A percentile compares a stretch with the other conserved stretches of the same genome.
Evolutionary conservation across 202 grass and related monocot species (phyloP).

Genomic region (Elaeis oleifera): DNA sequence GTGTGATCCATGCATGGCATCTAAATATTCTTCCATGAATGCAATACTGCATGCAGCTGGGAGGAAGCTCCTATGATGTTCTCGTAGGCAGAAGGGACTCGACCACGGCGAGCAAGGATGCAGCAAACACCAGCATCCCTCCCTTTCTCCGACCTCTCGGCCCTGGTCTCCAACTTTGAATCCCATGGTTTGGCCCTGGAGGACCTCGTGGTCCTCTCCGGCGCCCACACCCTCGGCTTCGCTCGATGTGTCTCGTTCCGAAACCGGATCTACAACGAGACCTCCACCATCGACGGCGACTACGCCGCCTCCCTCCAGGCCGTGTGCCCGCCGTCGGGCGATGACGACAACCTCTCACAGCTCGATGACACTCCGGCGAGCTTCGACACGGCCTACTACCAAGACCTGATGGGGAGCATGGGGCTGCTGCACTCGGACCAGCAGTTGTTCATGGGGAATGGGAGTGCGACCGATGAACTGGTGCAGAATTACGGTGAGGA

Average conservation of each 20-base stretch:
- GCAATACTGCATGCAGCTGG: slow-evolving; percentile 33
- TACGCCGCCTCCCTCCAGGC: slow-evolving; percentile 48
- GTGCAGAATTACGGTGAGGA: neutral
- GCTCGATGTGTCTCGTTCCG: slow-evolving; percentile 64
- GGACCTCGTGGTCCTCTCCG: slow-evolving; percentile 73
- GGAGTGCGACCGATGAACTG: neutral
- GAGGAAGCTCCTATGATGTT: slow-evolving; percentile 51
- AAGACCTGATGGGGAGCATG: slow-evolving; percentile 36
- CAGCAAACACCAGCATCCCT: slow-evolving; percentile 51
- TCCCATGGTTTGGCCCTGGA: slow-evolving; percentile 42
- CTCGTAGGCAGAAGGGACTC: slow-evolving; percentile 55
- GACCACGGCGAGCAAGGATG: slow-evolving; percentile 41
- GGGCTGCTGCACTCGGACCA: slow-evolving; percentile 75
- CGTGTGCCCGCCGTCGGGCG: slow-evolving; percentile 42
- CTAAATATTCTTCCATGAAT: too few species aligned
- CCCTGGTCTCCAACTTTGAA: slow-evolving; percentile 47
- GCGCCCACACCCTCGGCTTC: slow-evolving; percentile 74
- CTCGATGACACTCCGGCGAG: slow-evolving; percentile 55
- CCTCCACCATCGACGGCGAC: slow-evolving; percentile 34
- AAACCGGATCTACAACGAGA: slow-evolving; percentile 66
- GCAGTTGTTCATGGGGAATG: slow-evolving; percentile 34
- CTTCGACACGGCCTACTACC: slow-evolving; percentile 59
- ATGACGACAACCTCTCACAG: slow-evolving; percentile 37
- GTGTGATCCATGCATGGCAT: too few species aligned
- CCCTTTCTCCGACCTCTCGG: slow-evolving; percentile 41